These are phyloP conservation scores for Babesia bovis DNA, from an alignment of 169 alveolate species.

Conservation along the genomic window DNA sequence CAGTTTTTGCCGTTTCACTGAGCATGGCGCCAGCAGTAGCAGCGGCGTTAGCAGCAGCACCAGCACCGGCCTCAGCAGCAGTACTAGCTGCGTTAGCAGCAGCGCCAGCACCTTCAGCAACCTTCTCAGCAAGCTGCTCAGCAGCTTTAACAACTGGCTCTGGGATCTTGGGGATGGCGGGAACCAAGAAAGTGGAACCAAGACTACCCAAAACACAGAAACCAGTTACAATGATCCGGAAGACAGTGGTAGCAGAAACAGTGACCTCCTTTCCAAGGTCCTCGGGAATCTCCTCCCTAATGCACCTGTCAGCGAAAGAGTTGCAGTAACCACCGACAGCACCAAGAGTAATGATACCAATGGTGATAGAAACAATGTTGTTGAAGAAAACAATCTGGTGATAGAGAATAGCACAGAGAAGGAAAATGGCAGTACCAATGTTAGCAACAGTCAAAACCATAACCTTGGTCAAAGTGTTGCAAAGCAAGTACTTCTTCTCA, in stretches of 20 bases:
- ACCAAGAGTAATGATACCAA: slow-evolving; percentile 21
- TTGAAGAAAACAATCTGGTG: not conserved
- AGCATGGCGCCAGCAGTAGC: too few species aligned
- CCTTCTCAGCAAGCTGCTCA: not conserved
- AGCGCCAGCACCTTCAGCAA: slow-evolving; percentile 33
- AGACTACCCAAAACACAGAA: slow-evolving; percentile 23
- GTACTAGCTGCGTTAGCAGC: not conserved
- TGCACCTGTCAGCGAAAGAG: slow-evolving; percentile 34
- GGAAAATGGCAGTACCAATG: slow-evolving; percentile 17
- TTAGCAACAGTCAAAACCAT: slow-evolving; percentile 7
- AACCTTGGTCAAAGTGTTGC: slow-evolving; percentile 34
- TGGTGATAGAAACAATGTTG: slow-evolving; percentile 13
- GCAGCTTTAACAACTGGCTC: too few species aligned
- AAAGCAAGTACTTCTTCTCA: slow-evolving; percentile 14
- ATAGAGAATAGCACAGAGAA: not conserved
- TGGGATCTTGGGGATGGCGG: slow-evolving; percentile 15
- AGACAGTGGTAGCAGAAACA: slow-evolving; percentile 32
- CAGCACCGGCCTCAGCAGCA: not conserved
- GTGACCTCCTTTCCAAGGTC: slow-evolving; percentile 10
- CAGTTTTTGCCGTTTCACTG: too few species aligned
- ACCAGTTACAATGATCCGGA: slow-evolving; percentile 20
- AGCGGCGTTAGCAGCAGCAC: too few species aligned
- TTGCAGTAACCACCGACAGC: slow-evolving; percentile 37
- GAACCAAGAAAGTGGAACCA: slow-evolving; percentile 5
- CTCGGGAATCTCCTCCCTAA: slow-evolving; percentile 8